Base-by-base conservation (phyloP, 2,329 filamentous ascomycete species). In the Fusarium setosum region DNA sequence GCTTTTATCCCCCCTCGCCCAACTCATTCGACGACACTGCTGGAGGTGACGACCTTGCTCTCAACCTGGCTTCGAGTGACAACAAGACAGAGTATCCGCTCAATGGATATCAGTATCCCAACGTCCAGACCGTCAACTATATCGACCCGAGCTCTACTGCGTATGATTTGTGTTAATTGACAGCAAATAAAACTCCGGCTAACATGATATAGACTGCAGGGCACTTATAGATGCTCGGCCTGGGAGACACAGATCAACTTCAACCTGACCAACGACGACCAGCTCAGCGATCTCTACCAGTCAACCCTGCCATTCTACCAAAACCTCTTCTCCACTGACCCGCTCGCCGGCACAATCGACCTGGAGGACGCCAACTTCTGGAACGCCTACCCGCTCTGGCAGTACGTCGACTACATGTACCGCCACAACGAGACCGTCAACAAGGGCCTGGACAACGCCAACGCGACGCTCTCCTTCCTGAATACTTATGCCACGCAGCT, bases 41-140 rank as follows among this genome's bases (percentile, higher is more conserved):
- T 12, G 77, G 75, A 5, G 75, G 74, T 20, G 41, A 60, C 10
- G 73, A 75, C 32, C 80, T 84, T 12, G 81, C 87, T 63, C 85
- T 82, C 34, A 71, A 76, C 40, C 68, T 72, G 31, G 53, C 54
- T 5, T 35, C 56, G 3, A 53, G 60, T 20, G 65, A 88, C 11
- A 86, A 84, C 5, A 76, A 80, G 3, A 80, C 91, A 6, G 80
- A 88, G 23, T 86, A 87, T 37, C 94, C 94, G 0, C 77, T 97
- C 70, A 80, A 86, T 53, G 93, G 93, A 10, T 97, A 94, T 73
- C 94, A 97, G 74, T 88, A 96, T 67, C 90, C 95, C 17, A 87
- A 87, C 2, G 80, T 97, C 34, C 80, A 84, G 41, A 84, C 86
- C 0, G 75, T 89, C 8, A 79, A 83, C 2, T 75, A 62, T 1